Evolutionary conservation across 352 stramenopile genomes (phyloP).

Genomic region (Globisporangium cederbergense): DNA sequence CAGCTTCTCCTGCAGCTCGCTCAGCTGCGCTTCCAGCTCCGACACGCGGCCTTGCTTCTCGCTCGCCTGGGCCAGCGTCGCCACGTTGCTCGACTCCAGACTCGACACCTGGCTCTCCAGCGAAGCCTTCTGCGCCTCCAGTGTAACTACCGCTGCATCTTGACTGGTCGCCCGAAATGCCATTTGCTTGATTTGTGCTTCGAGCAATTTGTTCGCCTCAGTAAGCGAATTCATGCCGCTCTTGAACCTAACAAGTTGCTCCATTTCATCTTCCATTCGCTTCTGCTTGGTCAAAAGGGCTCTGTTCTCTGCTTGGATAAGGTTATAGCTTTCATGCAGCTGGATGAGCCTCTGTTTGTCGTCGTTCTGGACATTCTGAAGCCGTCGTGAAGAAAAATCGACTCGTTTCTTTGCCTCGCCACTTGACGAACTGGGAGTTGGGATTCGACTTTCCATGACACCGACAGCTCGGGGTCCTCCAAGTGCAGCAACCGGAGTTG

Average conservation of each 20-base stretch:
- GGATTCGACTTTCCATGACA: slow-evolving; percentile 2
- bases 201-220: background rate
- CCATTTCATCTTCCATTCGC: background rate
- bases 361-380: background rate
- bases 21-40: background rate
- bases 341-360: slow-evolving; percentile 9
- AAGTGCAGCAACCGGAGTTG: slow-evolving; percentile 1
- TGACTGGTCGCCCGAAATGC: background rate
- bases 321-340: slow-evolving; percentile 6
- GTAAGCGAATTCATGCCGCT: too few relatives aligned
- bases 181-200: background rate
- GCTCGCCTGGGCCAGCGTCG: slow-evolving; percentile 14
- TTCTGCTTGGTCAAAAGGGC: slow-evolving; percentile 6
- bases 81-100: slow-evolving; percentile 19
- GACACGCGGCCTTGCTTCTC: slow-evolving; percentile 6
- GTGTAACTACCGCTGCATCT: slow-evolving; percentile 12
- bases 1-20: background rate
- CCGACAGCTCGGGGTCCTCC: background rate
- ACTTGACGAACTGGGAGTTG: slow-evolving; percentile 5
- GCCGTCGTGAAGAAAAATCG: background rate
- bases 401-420: background rate
- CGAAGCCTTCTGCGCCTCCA: slow-evolving; percentile 24
- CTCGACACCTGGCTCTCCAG: slow-evolving; percentile 22
- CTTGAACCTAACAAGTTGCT: background rate
- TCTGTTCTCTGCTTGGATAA: slow-evolving; percentile 5